Base-by-base conservation (phyloP, 1,139 yeast genomes). In the Martiniozyma asiatica region DNA sequence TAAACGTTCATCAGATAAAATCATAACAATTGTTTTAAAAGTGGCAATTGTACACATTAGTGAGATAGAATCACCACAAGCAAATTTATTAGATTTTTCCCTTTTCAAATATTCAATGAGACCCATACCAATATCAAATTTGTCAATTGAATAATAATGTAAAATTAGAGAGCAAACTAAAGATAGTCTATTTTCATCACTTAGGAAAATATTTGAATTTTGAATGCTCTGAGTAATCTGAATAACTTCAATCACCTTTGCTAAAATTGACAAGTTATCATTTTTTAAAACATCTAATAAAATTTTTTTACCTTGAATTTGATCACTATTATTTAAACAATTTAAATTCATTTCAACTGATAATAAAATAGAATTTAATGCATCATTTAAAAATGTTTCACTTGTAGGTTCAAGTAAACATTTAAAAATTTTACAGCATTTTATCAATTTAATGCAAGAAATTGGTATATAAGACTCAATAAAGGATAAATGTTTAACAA, bases 161-260 rank as follows among this genome's bases (percentile, higher is more conserved):
- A 47, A 22, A 11, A 49, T 47, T 24, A 49, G 32, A 1, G 47
- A 40, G 29, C 54, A 49, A 2, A 50, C 38, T 23, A 50, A 34
- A 5, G 49, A 40, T 8, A 51, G 27, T 32, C 51, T 38, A 24
- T 45, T 47, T 22, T 47, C 52, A 26, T 49, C 46, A 9, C 45
- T 35, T 5, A 48, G 35, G n/a, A 47, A 37, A 16, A 33, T 32
- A 6, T 39, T 35, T 11, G 29, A 20, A 14, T 31, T 21, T 14
- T 36, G 30, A 5, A 31, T 32, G 4, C 22, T 21, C 30, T 41
- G 39, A 2, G 42, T 22, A n/a, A 17, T 17, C 21, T 26, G 22
- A 4, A 38, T 17, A 14, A 36, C 41, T n/a, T 35, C 35, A 20
- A 35, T 34, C 21, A 47, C 43, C 21, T 43, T 47, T 9, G 35